Base-by-base conservation (phyloP, 768 basidiomycete genomes). In the Coprinellus micaceus region DNA sequence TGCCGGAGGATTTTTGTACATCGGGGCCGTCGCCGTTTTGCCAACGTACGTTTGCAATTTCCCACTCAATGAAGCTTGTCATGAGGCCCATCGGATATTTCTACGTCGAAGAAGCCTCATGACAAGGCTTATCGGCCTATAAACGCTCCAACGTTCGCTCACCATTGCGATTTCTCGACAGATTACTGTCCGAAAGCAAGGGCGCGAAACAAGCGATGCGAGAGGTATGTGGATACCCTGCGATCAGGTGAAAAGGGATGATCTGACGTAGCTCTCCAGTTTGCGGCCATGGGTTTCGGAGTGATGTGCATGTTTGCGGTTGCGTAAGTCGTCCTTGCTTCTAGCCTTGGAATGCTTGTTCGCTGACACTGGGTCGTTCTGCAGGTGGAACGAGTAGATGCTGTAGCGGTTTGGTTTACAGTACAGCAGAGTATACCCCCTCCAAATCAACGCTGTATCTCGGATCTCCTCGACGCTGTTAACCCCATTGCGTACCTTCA, bases 231-330 rank as follows among this genome's bases (percentile, higher is more conserved):
- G 37, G 57, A 44, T 57, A 56, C 43, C 40, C 29, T 47, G 19
- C 41, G 33, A 24, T 63, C 48, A 58, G 22, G 21, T 13, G 17
- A 26, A 21, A 22, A 53, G 46, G 53, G 44, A 13, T 33, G 58
- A 22, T 57, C 46, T 48, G 15, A 40, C 54, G 46, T 41, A 36
- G n/a, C 46, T 60, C 69, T 61, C 59, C 70, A 95, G 92, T 94
- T 95, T 73, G 87, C 79, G 57, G 93, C 92, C 57, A 95, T 96
- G 93, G 83, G 83, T 47, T 82, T 96, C 69, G 93, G 93, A 28
- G 93, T 95, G 62, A 68, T 81, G 66, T 94, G 92, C 77, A 96
- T 96, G 93, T 87, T 92, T 69, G 69, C 89, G 67, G 91, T 93
- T 68, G 91, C 91, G 89, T 93, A 81, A 84, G 89, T 82, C 61